phyloP scores from a whole-genome alignment of 2,329 filamentous ascomycete species.

The Fusarium compactum region DNA sequence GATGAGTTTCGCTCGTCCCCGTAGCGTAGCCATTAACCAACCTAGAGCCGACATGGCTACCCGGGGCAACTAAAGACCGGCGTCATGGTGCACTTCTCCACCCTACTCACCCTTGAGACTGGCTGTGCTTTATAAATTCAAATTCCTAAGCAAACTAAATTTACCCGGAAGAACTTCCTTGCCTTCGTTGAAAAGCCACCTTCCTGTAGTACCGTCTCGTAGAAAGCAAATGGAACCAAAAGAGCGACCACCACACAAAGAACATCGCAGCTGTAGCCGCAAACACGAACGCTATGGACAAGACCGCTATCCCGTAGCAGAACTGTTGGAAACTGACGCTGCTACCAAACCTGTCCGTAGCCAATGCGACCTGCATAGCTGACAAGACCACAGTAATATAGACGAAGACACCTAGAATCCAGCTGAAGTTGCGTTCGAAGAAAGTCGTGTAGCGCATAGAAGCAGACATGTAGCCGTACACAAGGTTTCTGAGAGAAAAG shows the following conservation, averaged over 20 bases:
- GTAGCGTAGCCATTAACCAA: too few relatives aligned
- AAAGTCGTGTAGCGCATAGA: neutral
- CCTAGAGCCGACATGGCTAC: too few relatives aligned
- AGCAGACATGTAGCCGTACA: neutral
- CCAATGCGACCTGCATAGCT: neutral
- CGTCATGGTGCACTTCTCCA: too few relatives aligned
- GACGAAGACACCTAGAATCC: neutral
- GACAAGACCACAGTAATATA: neutral
- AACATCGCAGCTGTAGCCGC: neutral
- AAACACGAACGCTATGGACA: neutral
- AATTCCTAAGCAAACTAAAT: accelerated
- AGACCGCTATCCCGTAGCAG: neutral
- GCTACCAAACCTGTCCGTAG: neutral
- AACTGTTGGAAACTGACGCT: neutral
- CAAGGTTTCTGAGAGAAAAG: neutral
- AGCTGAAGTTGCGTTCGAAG: neutral
- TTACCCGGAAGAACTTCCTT: too few relatives aligned
- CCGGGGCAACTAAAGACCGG: too few relatives aligned
- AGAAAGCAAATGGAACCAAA: conserved; percentile 1
- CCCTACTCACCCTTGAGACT: too few relatives aligned
- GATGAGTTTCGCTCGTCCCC: too few relatives aligned
- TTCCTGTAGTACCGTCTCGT: neutral
- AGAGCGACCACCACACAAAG: neutral
- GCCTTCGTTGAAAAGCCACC: neutral
- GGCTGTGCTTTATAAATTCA: too few relatives aligned